Base-by-base conservation (phyloP, 1,284 basidiomycete genomes). In the Lentinus polychrous region DNA sequence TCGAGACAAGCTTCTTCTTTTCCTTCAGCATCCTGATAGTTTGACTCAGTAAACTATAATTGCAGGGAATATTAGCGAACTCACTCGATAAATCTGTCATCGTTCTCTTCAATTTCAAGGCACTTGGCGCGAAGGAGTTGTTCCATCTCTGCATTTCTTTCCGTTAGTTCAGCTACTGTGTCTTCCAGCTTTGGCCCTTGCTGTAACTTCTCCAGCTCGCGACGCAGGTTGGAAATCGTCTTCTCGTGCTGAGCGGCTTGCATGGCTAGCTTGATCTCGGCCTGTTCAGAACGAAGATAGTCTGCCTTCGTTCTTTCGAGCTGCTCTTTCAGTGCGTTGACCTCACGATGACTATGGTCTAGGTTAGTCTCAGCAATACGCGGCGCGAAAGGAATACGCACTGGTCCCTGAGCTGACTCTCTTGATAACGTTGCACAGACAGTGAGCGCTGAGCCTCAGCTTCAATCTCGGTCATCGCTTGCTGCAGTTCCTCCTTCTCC, bases 81-180 rank as follows among this genome's bases (percentile, higher is more conserved):
- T 56, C 66, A 89, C 86, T 83, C 83, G 50, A 90, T 78, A 50
- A 81, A 78, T 36, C 78, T 78, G 60, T 90, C 87, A 55, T 90
- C 86, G 49, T 88, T 86, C 55, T 84, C 83, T 60, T 90, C 86
- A 50, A 89, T 86, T 65, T 90, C 86, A n/a, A 72, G 64, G 54
- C 80, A 85, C 63, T 87, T 90, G 33, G 65, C 68, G 49, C 72
- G 71, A 24, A 90, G 66, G 38, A 86, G 66, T 38, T 79, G 76
- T 55, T 90, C 86, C 76, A 88, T 82, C 58, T 87, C 83, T 32
- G 68, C 72, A 56, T 82, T 83, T 55, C 76, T 78, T 60, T 84
- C 83, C 58, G 81, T 75, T 27, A 88, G 69, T 49, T 85, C 80
- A 2, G 66, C 65, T 8, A 88, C 60, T 17, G 70, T 73, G 7